Percentiles rank a stretch among this genome's conserved stretches.
Evolutionary conservation across 768 basidiomycete species (phyloP).

Genomic region (Leucocoprinus leucothites): DNA sequence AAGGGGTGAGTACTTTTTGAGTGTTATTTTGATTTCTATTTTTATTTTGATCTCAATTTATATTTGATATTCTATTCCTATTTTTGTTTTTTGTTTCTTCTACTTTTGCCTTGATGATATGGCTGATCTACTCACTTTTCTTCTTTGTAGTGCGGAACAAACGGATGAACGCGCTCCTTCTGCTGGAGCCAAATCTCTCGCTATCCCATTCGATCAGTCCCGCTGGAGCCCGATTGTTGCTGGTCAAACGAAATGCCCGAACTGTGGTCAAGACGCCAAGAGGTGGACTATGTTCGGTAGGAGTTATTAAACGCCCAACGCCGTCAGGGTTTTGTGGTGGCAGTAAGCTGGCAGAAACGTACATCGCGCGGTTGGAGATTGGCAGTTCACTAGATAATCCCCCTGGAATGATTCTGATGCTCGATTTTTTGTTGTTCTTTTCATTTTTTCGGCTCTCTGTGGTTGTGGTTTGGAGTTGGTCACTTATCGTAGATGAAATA

Average conservation of each 20-base stretch:
- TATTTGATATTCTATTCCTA: no score
- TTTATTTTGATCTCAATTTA: constrained; percentile 11
- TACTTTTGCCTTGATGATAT: no score
- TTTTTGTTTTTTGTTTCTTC: no score
- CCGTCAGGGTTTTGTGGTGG: no score
- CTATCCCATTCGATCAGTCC: constrained; percentile 93
- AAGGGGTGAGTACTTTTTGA: constrained; percentile 70
- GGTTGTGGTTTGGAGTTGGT: no score
- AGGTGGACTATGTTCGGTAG: constrained; percentile 97
- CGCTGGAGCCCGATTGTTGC: constrained; percentile 76
- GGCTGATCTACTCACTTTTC: not conserved
- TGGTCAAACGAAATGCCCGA: constrained; percentile 87
- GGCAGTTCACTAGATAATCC: no score
- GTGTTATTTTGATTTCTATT: constrained; percentile 16
- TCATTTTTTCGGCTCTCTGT: no score
- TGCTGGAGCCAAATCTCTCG: constrained; percentile 95
- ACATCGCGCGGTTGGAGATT: no score
- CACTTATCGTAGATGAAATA: no score
- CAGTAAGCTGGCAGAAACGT: no score
- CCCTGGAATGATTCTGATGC: no score
- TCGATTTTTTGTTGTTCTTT: no score
- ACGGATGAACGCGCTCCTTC: constrained; percentile 95
- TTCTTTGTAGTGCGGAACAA: constrained; percentile 57
- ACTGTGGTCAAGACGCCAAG: constrained; percentile 86
- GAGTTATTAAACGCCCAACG: constrained; percentile 53